These are phyloP conservation scores for Leccinellum albellum DNA, from an alignment of 768 basidiomycete genomes.

Conservation along the genomic window DNA sequence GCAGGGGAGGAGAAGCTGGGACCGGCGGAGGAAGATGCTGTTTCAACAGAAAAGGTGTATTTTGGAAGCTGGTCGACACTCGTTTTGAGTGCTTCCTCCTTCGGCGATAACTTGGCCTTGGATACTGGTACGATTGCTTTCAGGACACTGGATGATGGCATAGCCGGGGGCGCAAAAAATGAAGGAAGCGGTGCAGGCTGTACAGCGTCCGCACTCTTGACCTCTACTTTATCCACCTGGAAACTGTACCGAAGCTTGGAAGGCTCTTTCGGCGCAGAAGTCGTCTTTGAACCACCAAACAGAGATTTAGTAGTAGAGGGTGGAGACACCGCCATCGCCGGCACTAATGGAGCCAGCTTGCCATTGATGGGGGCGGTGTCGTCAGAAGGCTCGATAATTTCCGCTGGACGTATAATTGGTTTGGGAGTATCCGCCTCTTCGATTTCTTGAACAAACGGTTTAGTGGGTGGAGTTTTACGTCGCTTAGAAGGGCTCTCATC, in stretches of 20 bases:
- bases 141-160: background rate
- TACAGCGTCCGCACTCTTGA: slow-evolving; percentile 13
- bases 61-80: slow-evolving; percentile 32
- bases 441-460: slow-evolving; percentile 26
- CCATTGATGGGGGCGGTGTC: slow-evolving; percentile 15
- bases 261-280: slow-evolving; percentile 66
- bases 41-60: slow-evolving; percentile 27
- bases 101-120: slow-evolving; percentile 25
- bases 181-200: slow-evolving; percentile 9
- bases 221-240: slow-evolving; percentile 50
- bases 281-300: slow-evolving; percentile 39
- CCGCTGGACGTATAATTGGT: slow-evolving; percentile 30
- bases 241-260: slow-evolving; percentile 76
- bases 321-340: slow-evolving; percentile 14
- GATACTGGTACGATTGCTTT: slow-evolving; percentile 6
- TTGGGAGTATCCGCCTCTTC: slow-evolving; percentile 29
- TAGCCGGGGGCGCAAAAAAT: slow-evolving; percentile 30
- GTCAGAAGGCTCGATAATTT: slow-evolving; percentile 39
- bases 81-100: slow-evolving; percentile 29
- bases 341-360: slow-evolving; percentile 6
- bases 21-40: slow-evolving; percentile 15
- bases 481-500: slow-evolving; percentile 44
- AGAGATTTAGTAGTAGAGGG: slow-evolving; percentile 20
- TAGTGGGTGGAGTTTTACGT: slow-evolving; percentile 37
- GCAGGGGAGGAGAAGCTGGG: slow-evolving; percentile 21